Percentiles rank a stretch among this genome's conserved stretches.
Evolutionary conservation across 2,329 filamentous ascomycete genomes (phyloP).

Genomic region (Penicillium brevicompactum): DNA sequence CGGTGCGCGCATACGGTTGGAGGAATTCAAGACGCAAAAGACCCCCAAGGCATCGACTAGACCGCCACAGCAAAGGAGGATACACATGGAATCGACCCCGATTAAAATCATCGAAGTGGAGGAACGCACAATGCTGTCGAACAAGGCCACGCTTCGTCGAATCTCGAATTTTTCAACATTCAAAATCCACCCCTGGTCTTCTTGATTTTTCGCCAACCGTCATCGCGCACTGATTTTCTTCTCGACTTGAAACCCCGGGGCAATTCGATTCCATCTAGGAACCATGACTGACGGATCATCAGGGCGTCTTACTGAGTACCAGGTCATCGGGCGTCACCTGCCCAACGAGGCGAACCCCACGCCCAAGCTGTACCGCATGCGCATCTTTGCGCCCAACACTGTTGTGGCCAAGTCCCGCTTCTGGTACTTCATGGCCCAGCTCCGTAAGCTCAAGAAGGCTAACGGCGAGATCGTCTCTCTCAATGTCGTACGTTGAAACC

Average conservation of each 20-base stretch:
- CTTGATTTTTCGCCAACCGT: slow-evolving; percentile 6
- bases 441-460: slow-evolving; percentile 99
- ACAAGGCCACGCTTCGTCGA: slow-evolving; percentile 6
- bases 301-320: slow-evolving; percentile 99
- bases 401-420: slow-evolving; percentile 99
- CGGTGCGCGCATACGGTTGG: slow-evolving; percentile 34
- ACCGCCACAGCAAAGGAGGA: slow-evolving; percentile 5
- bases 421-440: slow-evolving; percentile 99
- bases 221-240: slow-evolving; percentile 18
- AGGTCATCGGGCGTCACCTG: slow-evolving; percentile 99
- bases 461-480: slow-evolving; percentile 98
- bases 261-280: slow-evolving; percentile 4
- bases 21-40: slow-evolving; percentile 19
- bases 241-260: slow-evolving; percentile 10
- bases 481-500: slow-evolving; percentile 74
- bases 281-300: slow-evolving; percentile 40
- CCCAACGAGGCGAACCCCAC: slow-evolving; percentile 96
- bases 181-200: slow-evolving; percentile 7
- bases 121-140: slow-evolving; percentile 9
- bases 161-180: slow-evolving; percentile 21
- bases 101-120: not conserved
- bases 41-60: slow-evolving; percentile 9
- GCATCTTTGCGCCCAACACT: slow-evolving; percentile 97
- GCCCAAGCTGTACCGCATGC: slow-evolving; percentile 99
- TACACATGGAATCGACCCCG: not conserved